Conservation (phyloP, 768 basidiomycete genomes). For the Panellus pusillus region DNA sequence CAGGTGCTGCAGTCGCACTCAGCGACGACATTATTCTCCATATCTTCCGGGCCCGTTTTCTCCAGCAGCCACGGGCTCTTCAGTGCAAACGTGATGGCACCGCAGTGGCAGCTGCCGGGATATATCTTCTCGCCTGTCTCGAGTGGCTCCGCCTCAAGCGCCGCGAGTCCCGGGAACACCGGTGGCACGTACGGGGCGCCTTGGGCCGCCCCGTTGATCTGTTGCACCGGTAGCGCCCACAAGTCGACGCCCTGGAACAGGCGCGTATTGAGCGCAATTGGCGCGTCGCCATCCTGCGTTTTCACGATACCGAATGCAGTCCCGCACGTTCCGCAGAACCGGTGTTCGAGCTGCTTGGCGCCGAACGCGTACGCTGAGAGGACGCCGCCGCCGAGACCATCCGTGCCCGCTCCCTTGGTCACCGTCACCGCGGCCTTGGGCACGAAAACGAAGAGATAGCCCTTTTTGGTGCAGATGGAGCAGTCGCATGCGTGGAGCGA, state of each 20-base stretch:
- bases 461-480: constrained; percentile 24
- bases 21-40: constrained; percentile 8
- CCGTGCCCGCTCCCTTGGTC: constrained; percentile 18
- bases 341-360: constrained; percentile 8
- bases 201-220: background rate
- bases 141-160: constrained; percentile 6
- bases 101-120: constrained; percentile 22
- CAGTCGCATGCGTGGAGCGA: constrained; percentile 14
- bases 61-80: constrained; percentile 18
- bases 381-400: constrained; percentile 18
- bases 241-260: constrained; percentile 15
- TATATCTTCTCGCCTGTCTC: constrained; percentile 20
- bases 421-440: constrained; percentile 9
- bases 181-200: constrained; percentile 5
- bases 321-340: constrained; percentile 20
- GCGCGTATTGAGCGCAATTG: constrained; percentile 19
- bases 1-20: constrained; percentile 22
- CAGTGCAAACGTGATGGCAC: constrained; percentile 18
- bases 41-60: constrained; percentile 9
- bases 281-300: background rate
- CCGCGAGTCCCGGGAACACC: constrained; percentile 10
- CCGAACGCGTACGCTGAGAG: constrained; percentile 13
- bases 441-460: constrained; percentile 20
- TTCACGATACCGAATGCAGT: constrained; percentile 16
- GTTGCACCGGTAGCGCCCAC: constrained; percentile 9